phyloP scores from a whole-genome alignment of 1,139 yeast genomes.

The Zhuliangozyma parablackwelliae region DNA sequence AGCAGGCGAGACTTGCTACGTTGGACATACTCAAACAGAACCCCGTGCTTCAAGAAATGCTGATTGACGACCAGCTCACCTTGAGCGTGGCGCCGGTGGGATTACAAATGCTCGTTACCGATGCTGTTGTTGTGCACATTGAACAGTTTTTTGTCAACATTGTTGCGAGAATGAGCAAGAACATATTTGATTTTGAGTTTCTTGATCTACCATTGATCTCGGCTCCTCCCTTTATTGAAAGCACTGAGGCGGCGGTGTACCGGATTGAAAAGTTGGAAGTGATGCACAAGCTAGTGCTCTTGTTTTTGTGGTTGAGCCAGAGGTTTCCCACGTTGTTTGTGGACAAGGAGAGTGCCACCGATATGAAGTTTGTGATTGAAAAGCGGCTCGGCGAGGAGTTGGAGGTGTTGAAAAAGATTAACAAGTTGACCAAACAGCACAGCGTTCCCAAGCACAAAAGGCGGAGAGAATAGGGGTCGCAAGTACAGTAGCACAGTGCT shows the following conservation, averaged over 20 bases:
- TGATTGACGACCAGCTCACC: slow-evolving; percentile 51
- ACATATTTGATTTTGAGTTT: slow-evolving; percentile 42
- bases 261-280: slow-evolving; percentile 55
- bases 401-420: slow-evolving; percentile 31
- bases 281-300: slow-evolving; percentile 61
- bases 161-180: slow-evolving; percentile 32
- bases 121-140: slow-evolving; percentile 22
- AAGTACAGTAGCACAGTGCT: too few relatives aligned
- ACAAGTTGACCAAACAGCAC: slow-evolving; percentile 3
- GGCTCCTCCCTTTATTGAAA: slow-evolving; percentile 1
- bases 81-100: slow-evolving; percentile 59
- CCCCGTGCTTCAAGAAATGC: slow-evolving; percentile 19
- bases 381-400: slow-evolving; percentile 62
- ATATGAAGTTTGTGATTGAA: slow-evolving; percentile 62
- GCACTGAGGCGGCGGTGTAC: slow-evolving; percentile 14
- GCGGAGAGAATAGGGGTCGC: too few relatives aligned
- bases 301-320: slow-evolving; percentile 83
- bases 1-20: slow-evolving; percentile 40
- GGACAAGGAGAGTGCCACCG: slow-evolving; percentile 71
- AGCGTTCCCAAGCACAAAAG: too few relatives aligned
- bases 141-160: slow-evolving; percentile 35
- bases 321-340: slow-evolving; percentile 79
- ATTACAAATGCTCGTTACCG: slow-evolving; percentile 19
- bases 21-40: slow-evolving; percentile 42
- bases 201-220: slow-evolving; percentile 26